Percentiles rank a stretch among this genome's conserved stretches.
These are phyloP conservation scores for Harringtonia aguacate DNA, from an alignment of 2,329 filamentous ascomycete genomes.

Conservation along the genomic window DNA sequence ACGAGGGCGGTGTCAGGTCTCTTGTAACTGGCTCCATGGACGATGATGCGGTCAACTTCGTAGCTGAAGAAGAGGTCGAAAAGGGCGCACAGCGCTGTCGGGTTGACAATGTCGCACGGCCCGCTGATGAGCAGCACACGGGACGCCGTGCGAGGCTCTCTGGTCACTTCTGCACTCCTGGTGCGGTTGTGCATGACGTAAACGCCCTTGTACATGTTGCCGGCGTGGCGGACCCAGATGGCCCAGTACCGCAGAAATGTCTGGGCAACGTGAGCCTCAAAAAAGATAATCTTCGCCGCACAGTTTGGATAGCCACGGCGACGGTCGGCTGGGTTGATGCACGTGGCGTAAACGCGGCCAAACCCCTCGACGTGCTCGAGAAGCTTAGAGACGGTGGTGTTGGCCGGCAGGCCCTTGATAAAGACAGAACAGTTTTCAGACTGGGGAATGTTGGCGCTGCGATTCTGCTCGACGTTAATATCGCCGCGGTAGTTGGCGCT, in stretches of 20 bases:
- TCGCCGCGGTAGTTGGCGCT: slow-evolving; percentile 29
- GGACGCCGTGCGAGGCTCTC: slow-evolving; percentile 17
- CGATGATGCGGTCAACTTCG: slow-evolving; percentile 32
- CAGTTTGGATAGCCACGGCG: slow-evolving; percentile 21
- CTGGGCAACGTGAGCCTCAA: slow-evolving; percentile 18
- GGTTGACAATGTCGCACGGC: slow-evolving; percentile 30
- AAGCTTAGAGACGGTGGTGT: slow-evolving; percentile 14
- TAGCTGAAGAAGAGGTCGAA: slow-evolving; percentile 34
- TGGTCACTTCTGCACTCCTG: slow-evolving; percentile 17
- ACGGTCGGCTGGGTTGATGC: slow-evolving; percentile 37
- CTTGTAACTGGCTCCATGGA: slow-evolving; percentile 14
- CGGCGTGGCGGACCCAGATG: too few species aligned
- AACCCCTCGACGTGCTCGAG: slow-evolving; percentile 24
- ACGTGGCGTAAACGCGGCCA: slow-evolving; percentile 40
- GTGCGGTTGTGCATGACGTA: slow-evolving; percentile 8
- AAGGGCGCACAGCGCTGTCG: slow-evolving; percentile 23
- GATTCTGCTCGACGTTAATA: slow-evolving; percentile 23
- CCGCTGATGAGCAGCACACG: slow-evolving; percentile 42
- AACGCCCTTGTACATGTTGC: too few species aligned
- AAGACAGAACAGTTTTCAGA: slow-evolving; percentile 39
- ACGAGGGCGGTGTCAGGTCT: slow-evolving; percentile 17
- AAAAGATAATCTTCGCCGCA: slow-evolving; percentile 41
- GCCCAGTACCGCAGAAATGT: neutral
- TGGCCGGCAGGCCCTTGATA: slow-evolving; percentile 37
- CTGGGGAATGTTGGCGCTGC: slow-evolving; percentile 26